Base-by-base conservation (phyloP, 139 green algal species). In the Limnomonas spitsbergensis region DNA sequence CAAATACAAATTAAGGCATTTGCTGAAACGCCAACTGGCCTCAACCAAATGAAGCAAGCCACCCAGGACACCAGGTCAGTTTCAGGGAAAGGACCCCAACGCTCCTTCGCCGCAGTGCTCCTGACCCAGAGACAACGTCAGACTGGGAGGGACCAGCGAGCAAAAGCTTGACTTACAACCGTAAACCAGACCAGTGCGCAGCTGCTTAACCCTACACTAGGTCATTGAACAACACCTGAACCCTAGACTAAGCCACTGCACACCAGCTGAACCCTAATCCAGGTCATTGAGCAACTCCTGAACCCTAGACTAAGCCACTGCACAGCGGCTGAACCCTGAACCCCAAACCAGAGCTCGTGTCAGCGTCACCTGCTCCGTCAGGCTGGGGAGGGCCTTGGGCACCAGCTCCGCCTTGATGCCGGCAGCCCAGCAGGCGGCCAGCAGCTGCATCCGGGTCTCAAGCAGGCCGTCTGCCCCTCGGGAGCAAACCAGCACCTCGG, bases 401-500 rank as follows among this genome's bases (percentile, higher is more conserved):
- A 96, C 54, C 69, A 92, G 79, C 82, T 95, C 90, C 0, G 93
- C 89, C 4, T 76, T 66, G 1, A 96, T 76, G 56, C 93, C 93
- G 4, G 80, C 89, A 1, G 80, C 82, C 90, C 92, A 94, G 52
- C 95, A 87, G 69, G 78, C 52, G 1, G 81, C 75, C 0, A 90
- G 75, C 40, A 97, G 80, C 56, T 78, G 54, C 78, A 89, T 79
- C 34, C 86, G 73, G 78, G 87, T 68, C 32, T 80, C 38, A 53
- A 97, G 82, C 38, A 92, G 78, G 1, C 91, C 93, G 34, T 88
- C 90, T 24, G 87, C 88, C 27, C 93, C 91, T n/a, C 87, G 83
- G 2, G 80, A 69, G 61, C 86, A 93, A 38, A 97, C 91, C 81
- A 97, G 79, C 78, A 95, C 93, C 37, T 96, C 89, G 2, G 88